Conservation (phyloP, 768 basidiomycete genomes). For the Pseudohyphozyma bogoriensis region DNA sequence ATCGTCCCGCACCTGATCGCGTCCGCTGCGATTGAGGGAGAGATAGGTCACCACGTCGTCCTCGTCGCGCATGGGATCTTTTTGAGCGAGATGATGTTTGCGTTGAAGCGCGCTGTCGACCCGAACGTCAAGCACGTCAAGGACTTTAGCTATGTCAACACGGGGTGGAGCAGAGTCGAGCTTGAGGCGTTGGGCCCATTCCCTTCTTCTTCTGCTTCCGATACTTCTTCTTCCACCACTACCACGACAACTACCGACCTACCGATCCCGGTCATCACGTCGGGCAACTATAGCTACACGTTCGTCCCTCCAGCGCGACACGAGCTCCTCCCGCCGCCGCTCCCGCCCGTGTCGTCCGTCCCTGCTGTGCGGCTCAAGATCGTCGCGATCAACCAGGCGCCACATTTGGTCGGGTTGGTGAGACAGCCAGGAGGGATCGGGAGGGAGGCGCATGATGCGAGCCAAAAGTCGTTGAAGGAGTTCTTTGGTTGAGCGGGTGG, state of each 20-base stretch:
- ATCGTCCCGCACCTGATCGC: constrained; percentile 37
- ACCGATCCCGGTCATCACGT: background rate
- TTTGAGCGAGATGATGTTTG: constrained; percentile 40
- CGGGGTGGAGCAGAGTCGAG: constrained; percentile 28
- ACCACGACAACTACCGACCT: background rate
- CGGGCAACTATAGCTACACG: constrained; percentile 8
- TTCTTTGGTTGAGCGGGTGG: constrained; percentile 41
- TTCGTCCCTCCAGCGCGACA: constrained; percentile 15
- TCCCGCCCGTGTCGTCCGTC: constrained; percentile 2
- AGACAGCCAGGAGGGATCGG: constrained; percentile 41
- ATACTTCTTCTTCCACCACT: no score
- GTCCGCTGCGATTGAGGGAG: background rate
- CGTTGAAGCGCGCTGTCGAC: constrained; percentile 28
- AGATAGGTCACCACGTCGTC: constrained; percentile 14
- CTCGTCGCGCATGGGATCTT: constrained; percentile 44
- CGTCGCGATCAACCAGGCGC: constrained; percentile 36
- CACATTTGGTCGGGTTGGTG: constrained; percentile 38
- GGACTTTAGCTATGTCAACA: constrained; percentile 29
- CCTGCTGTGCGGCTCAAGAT: constrained; percentile 11
- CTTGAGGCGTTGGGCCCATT: constrained; percentile 28
- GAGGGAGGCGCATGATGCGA: constrained; percentile 37
- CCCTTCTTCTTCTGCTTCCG: background rate
- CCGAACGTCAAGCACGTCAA: constrained; percentile 16
- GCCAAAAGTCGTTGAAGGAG: constrained; percentile 39
- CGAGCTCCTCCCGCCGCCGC: constrained; percentile 2